These are phyloP conservation scores for Trifolium fragiferum DNA, from an alignment of 306 rosid species.

Conservation along the genomic window DNA sequence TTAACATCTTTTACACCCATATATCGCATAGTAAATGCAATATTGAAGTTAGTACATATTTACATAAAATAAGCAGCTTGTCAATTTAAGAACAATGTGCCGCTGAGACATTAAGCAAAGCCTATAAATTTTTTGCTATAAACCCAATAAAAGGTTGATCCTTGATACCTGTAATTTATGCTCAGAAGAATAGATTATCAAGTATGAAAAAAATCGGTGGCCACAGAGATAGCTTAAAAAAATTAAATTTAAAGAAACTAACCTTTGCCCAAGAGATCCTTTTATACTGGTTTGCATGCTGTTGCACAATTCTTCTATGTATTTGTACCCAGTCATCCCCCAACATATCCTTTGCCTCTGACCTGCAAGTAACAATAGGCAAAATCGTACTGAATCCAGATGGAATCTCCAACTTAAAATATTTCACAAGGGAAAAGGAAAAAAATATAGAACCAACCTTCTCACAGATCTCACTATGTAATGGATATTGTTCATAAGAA, in stretches of 20 bases:
- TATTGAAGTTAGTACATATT: constrained; percentile 1
- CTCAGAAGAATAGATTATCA: no score
- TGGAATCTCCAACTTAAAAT: constrained; percentile 20
- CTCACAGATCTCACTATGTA: constrained; percentile 96
- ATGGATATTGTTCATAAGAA: constrained; percentile 98
- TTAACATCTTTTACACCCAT: constrained; percentile 27
- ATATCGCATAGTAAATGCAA: constrained; percentile 7
- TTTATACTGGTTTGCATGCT: constrained; percentile 98
- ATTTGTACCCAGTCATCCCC: constrained; percentile 99
- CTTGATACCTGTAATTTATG: no score
- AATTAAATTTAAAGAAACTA: constrained; percentile 20
- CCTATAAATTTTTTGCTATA: not conserved
- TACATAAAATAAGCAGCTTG: constrained; percentile 27
- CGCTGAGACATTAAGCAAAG: constrained; percentile 19
- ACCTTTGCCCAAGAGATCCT: constrained; percentile 99
- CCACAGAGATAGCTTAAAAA: not conserved
- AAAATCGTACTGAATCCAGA: constrained; percentile 19
- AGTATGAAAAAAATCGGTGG: no score
- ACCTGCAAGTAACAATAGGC: constrained; percentile 54
- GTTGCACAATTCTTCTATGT: constrained; percentile 95
- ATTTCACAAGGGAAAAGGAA: not conserved
- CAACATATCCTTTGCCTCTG: constrained; percentile 95
- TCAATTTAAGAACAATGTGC: constrained; percentile 17
- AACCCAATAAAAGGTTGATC: no score
- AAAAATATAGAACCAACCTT: constrained; percentile 56